These are phyloP conservation scores for Saccharomyces eubayanus DNA, from an alignment of 805 yeast species.

Conservation along the genomic window DNA sequence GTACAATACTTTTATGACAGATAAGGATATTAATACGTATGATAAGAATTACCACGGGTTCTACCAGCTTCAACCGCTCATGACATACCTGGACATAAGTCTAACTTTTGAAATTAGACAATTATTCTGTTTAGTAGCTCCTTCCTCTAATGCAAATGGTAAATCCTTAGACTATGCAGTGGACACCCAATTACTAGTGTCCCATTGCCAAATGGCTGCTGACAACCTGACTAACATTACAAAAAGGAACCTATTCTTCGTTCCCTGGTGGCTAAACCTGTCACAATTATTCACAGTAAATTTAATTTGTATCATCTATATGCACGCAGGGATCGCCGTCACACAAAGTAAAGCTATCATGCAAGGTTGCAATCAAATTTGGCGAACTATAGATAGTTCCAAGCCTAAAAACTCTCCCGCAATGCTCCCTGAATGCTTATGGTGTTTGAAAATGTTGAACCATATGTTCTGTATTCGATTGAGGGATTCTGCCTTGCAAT, in stretches of 20 bases:
- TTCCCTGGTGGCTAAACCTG: conserved; percentile 49
- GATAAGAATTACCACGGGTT: not conserved
- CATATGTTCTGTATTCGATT: conserved; percentile 42
- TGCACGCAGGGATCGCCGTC: conserved; percentile 35
- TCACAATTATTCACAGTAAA: conserved; percentile 40
- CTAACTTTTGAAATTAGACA: conserved; percentile 18
- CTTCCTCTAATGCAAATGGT: conserved; percentile 5
- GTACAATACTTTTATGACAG: conserved; percentile 4
- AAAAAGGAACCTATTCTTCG: conserved; percentile 23
- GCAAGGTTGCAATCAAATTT: conserved; percentile 12
- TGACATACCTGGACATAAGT: conserved; percentile 18
- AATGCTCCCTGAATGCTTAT: conserved; percentile 54
- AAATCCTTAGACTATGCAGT: conserved; percentile 6
- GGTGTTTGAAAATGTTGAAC: conserved; percentile 52
- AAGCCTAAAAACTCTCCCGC: conserved; percentile 29
- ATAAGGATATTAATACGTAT: not conserved
- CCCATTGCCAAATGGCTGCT: conserved; percentile 12
- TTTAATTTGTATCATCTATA: conserved; percentile 34
- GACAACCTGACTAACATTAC: conserved; percentile 28
- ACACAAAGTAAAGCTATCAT: conserved; percentile 8
- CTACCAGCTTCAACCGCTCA: conserved; percentile 13
- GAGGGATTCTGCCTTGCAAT: conserved; percentile 32
- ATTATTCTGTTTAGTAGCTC: conserved; percentile 14
- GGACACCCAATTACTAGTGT: conserved; percentile 8
- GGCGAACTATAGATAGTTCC: conserved; percentile 21